phyloP scores from a whole-genome alignment of 441 rosid species.

The Geranium incanum region DNA sequence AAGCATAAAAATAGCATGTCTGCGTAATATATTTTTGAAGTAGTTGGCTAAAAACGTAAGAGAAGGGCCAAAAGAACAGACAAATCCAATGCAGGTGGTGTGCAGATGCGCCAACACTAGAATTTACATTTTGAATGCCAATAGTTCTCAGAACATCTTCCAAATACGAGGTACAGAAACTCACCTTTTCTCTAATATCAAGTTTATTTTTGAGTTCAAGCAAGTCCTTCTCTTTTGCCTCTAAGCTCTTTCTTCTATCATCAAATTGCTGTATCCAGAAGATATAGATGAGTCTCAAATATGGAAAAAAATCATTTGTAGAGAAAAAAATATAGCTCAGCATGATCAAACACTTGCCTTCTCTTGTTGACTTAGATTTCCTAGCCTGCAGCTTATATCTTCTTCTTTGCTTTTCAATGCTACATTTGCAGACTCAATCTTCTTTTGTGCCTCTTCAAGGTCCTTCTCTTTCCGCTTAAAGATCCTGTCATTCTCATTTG shows the following conservation, averaged over 20 bases:
- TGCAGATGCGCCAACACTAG: background rate
- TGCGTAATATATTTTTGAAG: background rate
- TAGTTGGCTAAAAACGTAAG: background rate
- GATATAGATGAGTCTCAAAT: constrained; percentile 12
- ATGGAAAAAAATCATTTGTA: background rate
- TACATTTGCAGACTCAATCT: constrained; percentile 55
- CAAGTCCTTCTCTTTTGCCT: constrained; percentile 58
- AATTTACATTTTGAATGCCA: background rate
- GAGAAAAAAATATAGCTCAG: constrained; percentile 4
- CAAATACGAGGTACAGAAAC: constrained; percentile 17
- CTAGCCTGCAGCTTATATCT: constrained; percentile 50
- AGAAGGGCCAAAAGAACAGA: background rate
- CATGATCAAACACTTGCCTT: constrained; percentile 39
- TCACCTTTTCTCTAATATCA: constrained; percentile 70
- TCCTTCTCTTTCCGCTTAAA: constrained; percentile 70
- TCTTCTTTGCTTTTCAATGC: constrained; percentile 59
- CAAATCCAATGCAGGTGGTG: background rate
- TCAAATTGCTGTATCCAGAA: constrained; percentile 51
- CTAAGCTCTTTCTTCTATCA: constrained; percentile 46
- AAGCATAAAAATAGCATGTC: background rate
- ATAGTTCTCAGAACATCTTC: background rate
- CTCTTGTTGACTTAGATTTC: constrained; percentile 47
- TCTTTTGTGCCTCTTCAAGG: constrained; percentile 69
- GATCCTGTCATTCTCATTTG: constrained; percentile 65
- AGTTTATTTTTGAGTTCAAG: constrained; percentile 60